Conservation (phyloP, 306 rosid genomes). For the Acacia melanoxylon region DNA sequence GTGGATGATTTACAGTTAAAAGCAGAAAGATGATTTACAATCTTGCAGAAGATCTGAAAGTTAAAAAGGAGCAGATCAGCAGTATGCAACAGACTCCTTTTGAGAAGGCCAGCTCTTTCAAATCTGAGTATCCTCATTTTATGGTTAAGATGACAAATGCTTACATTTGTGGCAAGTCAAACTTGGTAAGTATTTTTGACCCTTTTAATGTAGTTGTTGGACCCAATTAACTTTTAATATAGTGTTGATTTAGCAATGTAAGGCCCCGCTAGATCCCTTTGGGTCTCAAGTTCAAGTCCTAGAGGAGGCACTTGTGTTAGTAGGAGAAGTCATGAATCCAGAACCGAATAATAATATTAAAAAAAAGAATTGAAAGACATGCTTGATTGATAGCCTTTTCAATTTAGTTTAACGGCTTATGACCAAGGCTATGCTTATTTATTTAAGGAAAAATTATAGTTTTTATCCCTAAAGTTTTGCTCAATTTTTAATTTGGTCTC, state of each 20-base stretch:
- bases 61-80: background rate
- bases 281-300: too few relatives aligned
- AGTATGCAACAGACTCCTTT: background rate
- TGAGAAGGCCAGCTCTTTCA: background rate
- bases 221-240: too few relatives aligned
- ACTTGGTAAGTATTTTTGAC: background rate
- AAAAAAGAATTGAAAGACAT: background rate
- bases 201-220: background rate
- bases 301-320: too few relatives aligned
- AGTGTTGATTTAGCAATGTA: too few relatives aligned
- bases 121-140: background rate
- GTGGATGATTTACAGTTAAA: background rate
- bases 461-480: background rate
- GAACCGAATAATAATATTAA: too few relatives aligned
- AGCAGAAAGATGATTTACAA: background rate
- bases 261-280: too few relatives aligned
- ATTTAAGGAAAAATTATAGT: background rate
- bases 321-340: too few relatives aligned
- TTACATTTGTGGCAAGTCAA: background rate
- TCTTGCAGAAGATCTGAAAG: background rate
- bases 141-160: background rate
- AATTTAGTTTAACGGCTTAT: background rate
- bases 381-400: background rate
- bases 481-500: background rate
- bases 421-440: background rate